phyloP scores from a whole-genome alignment of 768 basidiomycete genomes.

The Rickenella mellea region DNA sequence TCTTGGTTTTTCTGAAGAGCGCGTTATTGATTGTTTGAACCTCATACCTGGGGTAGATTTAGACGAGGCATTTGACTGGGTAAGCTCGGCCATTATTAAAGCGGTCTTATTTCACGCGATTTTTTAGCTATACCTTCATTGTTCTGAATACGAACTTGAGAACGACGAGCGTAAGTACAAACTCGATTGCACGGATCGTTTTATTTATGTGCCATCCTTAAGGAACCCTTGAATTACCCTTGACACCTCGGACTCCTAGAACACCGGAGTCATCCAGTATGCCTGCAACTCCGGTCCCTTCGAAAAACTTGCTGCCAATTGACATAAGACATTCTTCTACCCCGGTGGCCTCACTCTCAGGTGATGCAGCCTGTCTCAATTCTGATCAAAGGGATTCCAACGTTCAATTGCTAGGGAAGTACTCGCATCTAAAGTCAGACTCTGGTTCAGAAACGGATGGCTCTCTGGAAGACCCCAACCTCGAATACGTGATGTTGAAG shows the following conservation, averaged over 20 bases:
- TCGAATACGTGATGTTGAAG: slow-evolving; percentile 55
- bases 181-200: not conserved
- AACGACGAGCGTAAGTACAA: slow-evolving; percentile 23
- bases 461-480: slow-evolving; percentile 40
- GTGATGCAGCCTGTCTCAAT: not conserved
- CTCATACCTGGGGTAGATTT: slow-evolving; percentile 57
- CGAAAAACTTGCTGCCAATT: not conserved
- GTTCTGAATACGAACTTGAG: slow-evolving; percentile 48
- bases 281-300: slow-evolving; percentile 4
- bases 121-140: slow-evolving; percentile 59
- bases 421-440: not conserved
- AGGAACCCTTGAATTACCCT: not conserved
- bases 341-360: not conserved
- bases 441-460: not conserved
- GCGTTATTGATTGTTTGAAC: slow-evolving; percentile 63
- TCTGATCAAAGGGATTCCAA: not conserved
- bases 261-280: slow-evolving; percentile 2
- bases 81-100: slow-evolving; percentile 23
- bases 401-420: not conserved
- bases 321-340: slow-evolving; percentile 5
- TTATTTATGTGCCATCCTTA: not conserved
- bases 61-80: slow-evolving; percentile 93
- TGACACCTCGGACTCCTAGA: slow-evolving; percentile 8
- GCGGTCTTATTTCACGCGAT: too few relatives aligned
- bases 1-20: slow-evolving; percentile 62